Evolutionary conservation across 805 yeast species (phyloP).

Genomic region (Wickerhamomyces ciferrii): DNA sequence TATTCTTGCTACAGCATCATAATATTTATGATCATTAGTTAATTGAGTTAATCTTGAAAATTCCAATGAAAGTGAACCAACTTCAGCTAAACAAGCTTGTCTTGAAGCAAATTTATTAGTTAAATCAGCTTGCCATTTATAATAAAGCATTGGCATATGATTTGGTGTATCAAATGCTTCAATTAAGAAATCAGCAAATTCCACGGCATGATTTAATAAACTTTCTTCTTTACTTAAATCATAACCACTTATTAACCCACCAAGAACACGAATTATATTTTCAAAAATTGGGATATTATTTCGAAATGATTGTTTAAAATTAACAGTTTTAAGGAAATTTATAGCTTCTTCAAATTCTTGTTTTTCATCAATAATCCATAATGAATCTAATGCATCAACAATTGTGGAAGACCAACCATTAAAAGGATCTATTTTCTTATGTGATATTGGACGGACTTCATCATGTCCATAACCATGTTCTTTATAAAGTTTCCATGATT

Average conservation of each 20-base stretch:
- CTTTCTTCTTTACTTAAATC: conserved; percentile 36
- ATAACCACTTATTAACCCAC: conserved; percentile 48
- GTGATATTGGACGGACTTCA: conserved; percentile 35
- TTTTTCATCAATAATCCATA: conserved; percentile 38
- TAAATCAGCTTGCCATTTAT: conserved; percentile 33
- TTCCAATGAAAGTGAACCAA: conserved; percentile 47
- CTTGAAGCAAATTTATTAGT: conserved; percentile 33
- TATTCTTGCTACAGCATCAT: conserved; percentile 42
- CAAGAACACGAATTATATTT: conserved; percentile 45
- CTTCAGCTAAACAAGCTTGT: conserved; percentile 35
- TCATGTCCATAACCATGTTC: conserved; percentile 40
- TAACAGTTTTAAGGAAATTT: conserved; percentile 27
- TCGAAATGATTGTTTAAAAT: conserved; percentile 34
- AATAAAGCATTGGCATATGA: conserved; percentile 43
- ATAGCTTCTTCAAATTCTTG: conserved; percentile 35
- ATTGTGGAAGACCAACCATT: conserved; percentile 47
- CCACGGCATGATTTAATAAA: conserved; percentile 34
- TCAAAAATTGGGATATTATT: conserved; percentile 43
- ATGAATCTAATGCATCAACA: conserved; percentile 48
- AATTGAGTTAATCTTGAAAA: conserved; percentile 47
- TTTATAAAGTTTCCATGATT: conserved; percentile 40
- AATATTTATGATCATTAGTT: conserved; percentile 42
- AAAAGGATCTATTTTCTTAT: conserved; percentile 31
- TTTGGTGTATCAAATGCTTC: conserved; percentile 58
- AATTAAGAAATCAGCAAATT: conserved; percentile 42